Percentiles rank a stretch among this genome's conserved stretches.
Conservation (phyloP, 257 asterid species). For the Petrea volubilis region DNA sequence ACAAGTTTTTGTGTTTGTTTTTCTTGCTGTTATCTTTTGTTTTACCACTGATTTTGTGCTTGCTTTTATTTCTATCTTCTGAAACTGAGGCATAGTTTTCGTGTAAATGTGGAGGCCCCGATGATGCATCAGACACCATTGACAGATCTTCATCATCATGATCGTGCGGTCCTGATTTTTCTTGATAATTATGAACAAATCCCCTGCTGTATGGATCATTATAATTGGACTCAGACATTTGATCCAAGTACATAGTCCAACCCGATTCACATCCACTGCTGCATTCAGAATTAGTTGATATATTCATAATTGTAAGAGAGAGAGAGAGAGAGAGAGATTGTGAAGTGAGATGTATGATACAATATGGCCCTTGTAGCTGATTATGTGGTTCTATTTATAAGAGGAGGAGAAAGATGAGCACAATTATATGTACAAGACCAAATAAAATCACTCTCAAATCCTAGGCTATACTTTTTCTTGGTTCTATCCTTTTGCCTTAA, state of each 20-base stretch:
- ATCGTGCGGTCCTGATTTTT: slow-evolving; percentile 1
- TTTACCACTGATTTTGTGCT: slow-evolving; percentile 26
- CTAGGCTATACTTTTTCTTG: slow-evolving; percentile 55
- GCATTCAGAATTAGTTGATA: slow-evolving; percentile 66
- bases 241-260: slow-evolving; percentile 87
- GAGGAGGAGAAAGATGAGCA: slow-evolving; percentile 21
- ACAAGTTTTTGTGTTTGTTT: slow-evolving; percentile 29
- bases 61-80: slow-evolving; percentile 32
- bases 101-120: slow-evolving; percentile 66
- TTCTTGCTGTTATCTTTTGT: slow-evolving; percentile 30
- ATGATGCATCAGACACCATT: slow-evolving; percentile 90
- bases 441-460: slow-evolving; percentile 46
- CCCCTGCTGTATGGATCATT: slow-evolving; percentile 9
- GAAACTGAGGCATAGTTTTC: neutral
- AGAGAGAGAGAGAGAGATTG: neutral
- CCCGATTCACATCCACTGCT: slow-evolving; percentile 90
- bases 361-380: neutral
- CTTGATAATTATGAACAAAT: slow-evolving; percentile 1
- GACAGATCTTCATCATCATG: slow-evolving; percentile 47
- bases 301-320: slow-evolving; percentile 38
- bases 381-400: slow-evolving; percentile 36
- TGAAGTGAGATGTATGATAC: neutral
- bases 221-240: slow-evolving; percentile 41
- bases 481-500: slow-evolving; percentile 49
- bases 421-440: slow-evolving; percentile 38